Evolutionary conservation across 75 land plant species (phyloP), one percentile per base, ranked within the genome.

Genomic region (Isoetes taiwanensis): DNA sequence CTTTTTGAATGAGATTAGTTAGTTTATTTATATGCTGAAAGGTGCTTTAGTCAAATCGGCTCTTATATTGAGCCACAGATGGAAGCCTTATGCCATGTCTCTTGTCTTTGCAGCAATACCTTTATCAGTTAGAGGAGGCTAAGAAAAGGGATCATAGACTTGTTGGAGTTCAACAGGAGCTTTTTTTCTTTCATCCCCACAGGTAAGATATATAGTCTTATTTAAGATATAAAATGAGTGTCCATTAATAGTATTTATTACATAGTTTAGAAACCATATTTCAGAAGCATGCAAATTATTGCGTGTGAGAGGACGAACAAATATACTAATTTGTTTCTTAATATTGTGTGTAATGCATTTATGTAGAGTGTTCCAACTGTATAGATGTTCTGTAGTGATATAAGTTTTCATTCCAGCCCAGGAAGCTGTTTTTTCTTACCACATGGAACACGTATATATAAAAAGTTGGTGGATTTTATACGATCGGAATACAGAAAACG

Each of bases 391-490:
- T 29, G 11, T 32, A 5, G 21, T 59, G 50, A 19, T 63, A 21
- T 17, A 34, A 12, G 38, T 37, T 64, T 73, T 19, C 19, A n/a
- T 46, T 46, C 16, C 75, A 94, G 99, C 60, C 99, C 99, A 19
- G 99, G 99, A 52, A 94, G 99, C 57, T 81, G 86, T 68, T 94
- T 94, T 69, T 89, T 94, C 61, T 76, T 94, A 34, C 90, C 96
- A 24, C 78, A 80, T 72, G 99, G 99, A 12, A 59, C 84, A 31
- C 73, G 90, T 34, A 72, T 94, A 14, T 94, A 85, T 67, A 94
- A 94, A 64, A 94, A 85, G 64, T 65, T 94, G 37, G 60, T 82
- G 80, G 84, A 83, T 3, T 94, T 94, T 38, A 80, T 94, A 1
- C 72, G 78, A 21, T 28, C 24, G 14, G 80, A 94, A 59, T 94